Evolutionary conservation across 805 yeast genomes (phyloP), one percentile per base, ranked within the genome.

Genomic region (Naumovozyma castellii): DNA sequence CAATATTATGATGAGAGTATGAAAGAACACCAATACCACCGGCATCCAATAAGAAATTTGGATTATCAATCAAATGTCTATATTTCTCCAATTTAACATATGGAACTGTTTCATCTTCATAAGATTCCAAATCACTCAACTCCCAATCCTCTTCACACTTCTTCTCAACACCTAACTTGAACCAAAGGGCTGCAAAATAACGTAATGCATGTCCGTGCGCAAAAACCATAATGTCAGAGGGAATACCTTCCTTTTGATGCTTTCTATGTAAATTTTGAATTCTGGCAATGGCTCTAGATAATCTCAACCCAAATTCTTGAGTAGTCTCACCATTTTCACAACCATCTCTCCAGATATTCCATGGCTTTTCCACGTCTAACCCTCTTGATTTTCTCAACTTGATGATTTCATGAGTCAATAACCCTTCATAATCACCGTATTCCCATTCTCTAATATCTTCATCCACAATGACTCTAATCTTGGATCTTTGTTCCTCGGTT

Each of bases 191-290:
- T 5, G 90, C 94, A 54, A 90, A 77, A 57, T 90, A 83, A 55
- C 97, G 78, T 50, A 90, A 67, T 36, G 88, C 83, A 54, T 90
- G 97, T 34, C 97, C 97, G 57, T 90, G 97, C 9, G 90, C 97
- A 43, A 88, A 81, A 6, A 87, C 79, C 45, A 88, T 53, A 29
- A 88, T 74, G 57, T 88, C 96, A 47, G 85, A 76, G 9, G 78
- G 61, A 40, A 67, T 69, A 27, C 72, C 64, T 3, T 64, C 61
- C 5, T 66, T 73, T 30, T 79, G 56, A 4, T 80, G 78, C 35
- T 65, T 53, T 36, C 57, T 58, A 56, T 84, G 95, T 41, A 81
- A 59, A 36, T 62, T 65, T 45, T 76, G 76, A 48, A 90, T 76
- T 46, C 76, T 72, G 1, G 62, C 68, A 53, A 90, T 84, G 36